Evolutionary conservation across 106 monocot species (phyloP).

Genomic region (Agapanthus africanus): DNA sequence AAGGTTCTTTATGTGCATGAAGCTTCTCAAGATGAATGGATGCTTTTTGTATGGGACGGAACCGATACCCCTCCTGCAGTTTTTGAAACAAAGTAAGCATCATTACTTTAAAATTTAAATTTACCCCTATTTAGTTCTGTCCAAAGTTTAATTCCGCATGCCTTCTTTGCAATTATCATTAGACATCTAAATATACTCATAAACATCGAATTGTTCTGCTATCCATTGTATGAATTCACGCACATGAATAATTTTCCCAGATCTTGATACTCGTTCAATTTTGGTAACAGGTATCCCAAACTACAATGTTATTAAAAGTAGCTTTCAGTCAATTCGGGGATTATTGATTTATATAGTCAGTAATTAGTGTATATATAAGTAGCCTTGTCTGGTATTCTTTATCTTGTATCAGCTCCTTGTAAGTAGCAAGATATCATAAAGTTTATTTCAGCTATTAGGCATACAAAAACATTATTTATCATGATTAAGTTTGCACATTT

Average conservation of each 20-base stretch:
- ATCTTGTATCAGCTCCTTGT: neutral
- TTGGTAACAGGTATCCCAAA: too few species aligned
- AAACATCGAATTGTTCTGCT: neutral
- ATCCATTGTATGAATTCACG: neutral
- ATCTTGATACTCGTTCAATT: too few species aligned
- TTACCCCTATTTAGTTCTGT: neutral
- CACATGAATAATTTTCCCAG: neutral
- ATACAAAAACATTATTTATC: neutral
- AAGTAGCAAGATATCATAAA: neutral
- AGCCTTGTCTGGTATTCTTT: neutral
- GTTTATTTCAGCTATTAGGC: neutral
- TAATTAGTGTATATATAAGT: neutral
- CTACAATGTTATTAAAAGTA: neutral
- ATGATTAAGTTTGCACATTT: neutral
- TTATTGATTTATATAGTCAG: neutral
- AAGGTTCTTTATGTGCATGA: constrained; percentile 63
- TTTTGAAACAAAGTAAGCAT: constrained; percentile 15
- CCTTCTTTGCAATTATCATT: neutral
- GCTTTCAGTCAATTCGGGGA: neutral
- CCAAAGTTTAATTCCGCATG: neutral
- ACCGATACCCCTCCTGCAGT: constrained; percentile 40
- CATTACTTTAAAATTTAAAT: neutral
- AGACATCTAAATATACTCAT: neutral
- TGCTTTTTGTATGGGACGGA: constrained; percentile 76
- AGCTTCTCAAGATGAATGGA: constrained; percentile 24